Base-by-base conservation (phyloP, 345 rosid species). In the Salix purpurea region DNA sequence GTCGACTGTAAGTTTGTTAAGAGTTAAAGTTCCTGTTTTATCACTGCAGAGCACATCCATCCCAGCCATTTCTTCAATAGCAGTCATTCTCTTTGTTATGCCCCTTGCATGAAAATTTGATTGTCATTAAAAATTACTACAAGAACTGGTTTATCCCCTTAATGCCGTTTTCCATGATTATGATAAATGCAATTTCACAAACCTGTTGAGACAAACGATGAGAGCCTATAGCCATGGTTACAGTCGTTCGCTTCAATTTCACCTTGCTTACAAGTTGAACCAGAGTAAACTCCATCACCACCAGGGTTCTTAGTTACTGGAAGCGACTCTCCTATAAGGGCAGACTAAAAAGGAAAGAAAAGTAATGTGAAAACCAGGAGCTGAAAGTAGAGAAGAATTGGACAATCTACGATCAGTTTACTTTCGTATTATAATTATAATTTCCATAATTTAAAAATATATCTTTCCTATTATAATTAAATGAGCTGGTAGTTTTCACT, bases 31-130 rank as follows among this genome's bases (percentile, higher is more conserved):
- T 79, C 98, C 94, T 0, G 96, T 94, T 86, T 94, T 94, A 83
- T 94, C 98, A 81, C 98, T 92, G 79, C 98, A 94, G 24, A 94
- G 81, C 79, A 94, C 97, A 89, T 94, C 98, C 98, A 94, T 94
- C 28, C 98, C 98, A 4, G 97, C 96, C 98, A 94, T 94, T 86
- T 94, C 98, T 84, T 92, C 98, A 60, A 94, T 94, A 19, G 98
- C 97, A 46, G 98, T 91, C 97, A 94, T 94, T 76, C 98, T 89
- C 85, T 92, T 94, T 60, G 97, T 94, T 76, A 92, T 92, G 71
- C 95, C 97, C 54, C 98, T 93, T 92, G 79, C 61, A 78, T 6
- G 67, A 3, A 64, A 42, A 60, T 2, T 71, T 30, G 46, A 40
- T 46, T 60, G 50, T 71, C 24, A 23, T 67, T 54, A 52, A 62